Percentiles rank a stretch among this genome's conserved stretches.
Conservation (phyloP, 2,329 filamentous ascomycete genomes). For the Colletotrichum tamarilloi region DNA sequence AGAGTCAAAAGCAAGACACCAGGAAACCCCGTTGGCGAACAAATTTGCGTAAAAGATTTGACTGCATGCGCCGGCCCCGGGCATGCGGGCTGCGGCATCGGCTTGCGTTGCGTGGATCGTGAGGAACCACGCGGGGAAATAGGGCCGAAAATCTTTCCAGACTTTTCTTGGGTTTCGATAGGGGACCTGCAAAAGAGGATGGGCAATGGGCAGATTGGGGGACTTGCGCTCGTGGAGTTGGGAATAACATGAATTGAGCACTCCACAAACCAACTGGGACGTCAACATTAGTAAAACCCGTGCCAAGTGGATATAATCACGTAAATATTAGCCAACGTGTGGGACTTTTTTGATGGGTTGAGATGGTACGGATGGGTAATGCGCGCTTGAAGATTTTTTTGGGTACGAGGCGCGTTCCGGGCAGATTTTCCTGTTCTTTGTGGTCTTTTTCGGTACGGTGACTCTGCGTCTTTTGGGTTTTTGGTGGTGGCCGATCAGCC, state of each 20-base stretch:
- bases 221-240: neutral
- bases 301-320: slow-evolving; percentile 28
- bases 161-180: neutral
- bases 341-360: slow-evolving; percentile 3
- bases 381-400: slow-evolving; percentile 28
- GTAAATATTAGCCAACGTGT: slow-evolving; percentile 33
- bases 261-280: slow-evolving; percentile 23
- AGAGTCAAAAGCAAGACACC: too few species aligned
- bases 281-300: slow-evolving; percentile 12
- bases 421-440: neutral
- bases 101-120: neutral
- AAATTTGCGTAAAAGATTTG: slow-evolving; percentile 2
- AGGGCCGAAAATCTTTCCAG: slow-evolving; percentile 14
- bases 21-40: neutral
- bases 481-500: neutral
- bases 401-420: slow-evolving; percentile 8
- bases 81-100: neutral
- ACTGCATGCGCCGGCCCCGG: too few species aligned
- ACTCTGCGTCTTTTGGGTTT: neutral
- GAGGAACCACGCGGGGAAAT: slow-evolving; percentile 30
- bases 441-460: neutral
- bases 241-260: neutral
- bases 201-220: neutral
- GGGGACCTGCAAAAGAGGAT: neutral
- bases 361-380: neutral